Percentiles rank a stretch among this genome's conserved stretches.
phyloP scores from a whole-genome alignment of 2,329 filamentous ascomycete genomes.

The Pseudonectria buxi region DNA sequence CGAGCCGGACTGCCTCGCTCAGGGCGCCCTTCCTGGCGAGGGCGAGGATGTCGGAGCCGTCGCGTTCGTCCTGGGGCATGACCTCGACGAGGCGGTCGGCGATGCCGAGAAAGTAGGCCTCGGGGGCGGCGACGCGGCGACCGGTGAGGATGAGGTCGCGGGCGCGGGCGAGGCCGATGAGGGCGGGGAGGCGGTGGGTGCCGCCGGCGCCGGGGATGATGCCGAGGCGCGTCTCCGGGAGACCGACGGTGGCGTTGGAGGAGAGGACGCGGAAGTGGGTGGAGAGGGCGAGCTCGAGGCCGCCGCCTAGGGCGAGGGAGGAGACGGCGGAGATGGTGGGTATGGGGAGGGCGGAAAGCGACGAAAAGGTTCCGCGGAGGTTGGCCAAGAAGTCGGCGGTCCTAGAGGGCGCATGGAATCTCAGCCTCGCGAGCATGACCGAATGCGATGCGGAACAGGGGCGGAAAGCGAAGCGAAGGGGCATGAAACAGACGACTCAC shows the following conservation, averaged over 20 bases:
- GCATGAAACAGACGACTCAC: conserved; percentile 40
- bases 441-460: neutral
- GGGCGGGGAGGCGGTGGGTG: conserved; percentile 74
- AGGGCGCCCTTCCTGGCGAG: conserved; percentile 62
- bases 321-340: conserved; percentile 86
- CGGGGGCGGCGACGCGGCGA: conserved; percentile 70
- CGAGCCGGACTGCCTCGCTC: conserved; percentile 69
- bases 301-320: conserved; percentile 82
- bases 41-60: conserved; percentile 39
- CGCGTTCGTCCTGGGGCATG: conserved; percentile 46
- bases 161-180: conserved; percentile 77
- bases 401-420: conserved; percentile 40
- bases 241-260: conserved; percentile 68
- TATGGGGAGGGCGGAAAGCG: conserved; percentile 69
- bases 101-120: conserved; percentile 87
- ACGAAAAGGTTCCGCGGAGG: conserved; percentile 69
- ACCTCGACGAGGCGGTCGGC: conserved; percentile 87
- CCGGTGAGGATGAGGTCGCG: conserved; percentile 87
- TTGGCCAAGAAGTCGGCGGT: conserved; percentile 70
- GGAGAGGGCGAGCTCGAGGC: conserved; percentile 84
- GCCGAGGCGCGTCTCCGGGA: conserved; percentile 86
- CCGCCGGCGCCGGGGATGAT: conserved; percentile 95
- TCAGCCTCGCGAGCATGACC: conserved; percentile 5
- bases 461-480: neutral
- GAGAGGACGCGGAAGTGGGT: conserved; percentile 85